Evolutionary conservation across 345 rosid species (phyloP).

Genomic region (Populus pruinosa): DNA sequence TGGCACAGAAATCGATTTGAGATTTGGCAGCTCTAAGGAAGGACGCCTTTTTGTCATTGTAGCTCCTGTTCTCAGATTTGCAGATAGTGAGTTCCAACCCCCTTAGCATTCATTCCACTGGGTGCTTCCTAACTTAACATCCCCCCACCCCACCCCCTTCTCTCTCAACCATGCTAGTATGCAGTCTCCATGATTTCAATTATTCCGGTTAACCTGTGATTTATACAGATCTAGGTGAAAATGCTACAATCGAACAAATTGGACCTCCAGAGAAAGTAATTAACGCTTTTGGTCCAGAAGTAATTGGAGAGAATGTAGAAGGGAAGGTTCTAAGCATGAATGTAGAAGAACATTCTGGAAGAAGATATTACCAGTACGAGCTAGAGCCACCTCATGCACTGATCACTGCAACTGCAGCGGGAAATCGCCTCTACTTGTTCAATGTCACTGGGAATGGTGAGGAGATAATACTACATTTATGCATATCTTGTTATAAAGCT

Average conservation of each 20-base stretch:
- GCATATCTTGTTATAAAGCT: background rate
- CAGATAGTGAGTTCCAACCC: conserved; percentile 55
- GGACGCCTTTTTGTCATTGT: conserved; percentile 81
- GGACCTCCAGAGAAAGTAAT: conserved; percentile 92
- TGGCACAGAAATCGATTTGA: conserved; percentile 91
- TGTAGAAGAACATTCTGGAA: conserved; percentile 65
- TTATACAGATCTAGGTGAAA: conserved; percentile 55
- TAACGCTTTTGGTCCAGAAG: conserved; percentile 93
- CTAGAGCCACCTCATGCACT: conserved; percentile 89
- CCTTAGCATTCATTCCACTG: background rate
- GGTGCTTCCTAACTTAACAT: background rate
- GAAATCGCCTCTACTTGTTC: conserved; percentile 86
- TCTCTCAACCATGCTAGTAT: background rate
- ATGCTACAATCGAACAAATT: conserved; percentile 68
- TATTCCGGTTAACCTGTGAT: background rate
- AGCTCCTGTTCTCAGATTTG: conserved; percentile 92
- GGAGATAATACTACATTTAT: background rate
- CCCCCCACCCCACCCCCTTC: background rate
- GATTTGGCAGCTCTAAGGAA: conserved; percentile 80
- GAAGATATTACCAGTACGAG: conserved; percentile 77
- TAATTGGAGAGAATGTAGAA: conserved; percentile 81
- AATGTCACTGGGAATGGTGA: conserved; percentile 68
- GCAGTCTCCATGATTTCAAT: background rate
- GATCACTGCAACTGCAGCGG: conserved; percentile 94
- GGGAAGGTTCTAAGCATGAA: conserved; percentile 75